These are phyloP conservation scores for Neltuma alba DNA, from an alignment of 306 rosid species.

Conservation along the genomic window DNA sequence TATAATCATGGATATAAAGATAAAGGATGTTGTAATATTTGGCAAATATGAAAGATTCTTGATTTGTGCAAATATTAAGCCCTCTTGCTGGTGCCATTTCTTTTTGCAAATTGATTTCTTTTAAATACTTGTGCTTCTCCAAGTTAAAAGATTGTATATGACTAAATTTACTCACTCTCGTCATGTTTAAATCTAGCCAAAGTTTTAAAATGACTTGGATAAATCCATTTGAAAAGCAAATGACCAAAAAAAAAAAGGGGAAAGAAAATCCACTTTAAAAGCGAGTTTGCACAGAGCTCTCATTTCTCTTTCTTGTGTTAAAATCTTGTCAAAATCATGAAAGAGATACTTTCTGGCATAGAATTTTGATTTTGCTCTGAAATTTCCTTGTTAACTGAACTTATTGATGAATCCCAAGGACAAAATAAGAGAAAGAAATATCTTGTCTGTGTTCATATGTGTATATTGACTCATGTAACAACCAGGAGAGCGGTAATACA, in stretches of 20 bases:
- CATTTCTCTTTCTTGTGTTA: neutral
- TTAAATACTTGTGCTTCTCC: neutral
- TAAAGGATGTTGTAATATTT: neutral
- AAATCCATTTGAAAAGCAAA: neutral
- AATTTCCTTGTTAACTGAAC: neutral
- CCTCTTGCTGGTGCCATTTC: neutral
- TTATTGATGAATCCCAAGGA: neutral
- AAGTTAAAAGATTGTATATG: neutral
- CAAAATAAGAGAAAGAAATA: slow-evolving; percentile 1
- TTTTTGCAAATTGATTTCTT: neutral
- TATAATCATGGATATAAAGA: neutral
- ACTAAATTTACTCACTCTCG: neutral
- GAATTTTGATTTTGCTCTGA: neutral
- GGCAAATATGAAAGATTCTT: neutral
- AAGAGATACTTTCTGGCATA: neutral
- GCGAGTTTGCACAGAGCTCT: neutral
- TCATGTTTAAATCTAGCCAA: neutral
- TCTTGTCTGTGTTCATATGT: slow-evolving; percentile 6
- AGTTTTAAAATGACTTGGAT: neutral
- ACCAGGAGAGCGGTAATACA: slow-evolving; percentile 73
- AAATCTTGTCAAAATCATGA: neutral
- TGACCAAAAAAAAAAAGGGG: neutral
- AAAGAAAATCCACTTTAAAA: neutral
- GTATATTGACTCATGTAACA: slow-evolving; percentile 34
- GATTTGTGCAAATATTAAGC: neutral